A percentile compares a stretch with the other conserved stretches of the same genome.
Conservation (phyloP, 306 rosid species). For the Alnus glutinosa region DNA sequence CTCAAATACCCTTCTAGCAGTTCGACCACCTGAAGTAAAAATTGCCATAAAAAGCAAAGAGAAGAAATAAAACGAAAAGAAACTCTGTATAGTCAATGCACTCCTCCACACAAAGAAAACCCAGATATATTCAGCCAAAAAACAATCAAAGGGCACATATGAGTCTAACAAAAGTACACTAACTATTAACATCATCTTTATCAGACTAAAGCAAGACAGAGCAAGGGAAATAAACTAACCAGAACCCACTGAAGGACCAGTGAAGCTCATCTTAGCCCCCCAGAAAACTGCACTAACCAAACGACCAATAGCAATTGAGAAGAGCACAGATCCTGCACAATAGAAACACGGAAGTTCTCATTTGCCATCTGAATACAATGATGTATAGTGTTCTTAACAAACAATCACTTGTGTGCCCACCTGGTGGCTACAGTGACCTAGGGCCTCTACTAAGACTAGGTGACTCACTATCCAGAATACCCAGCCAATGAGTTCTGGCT, state of each 20-base stretch:
- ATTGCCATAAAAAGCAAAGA: constrained; percentile 14
- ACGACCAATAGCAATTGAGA: constrained; percentile 30
- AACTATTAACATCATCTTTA: background rate
- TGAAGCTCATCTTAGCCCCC: constrained; percentile 70
- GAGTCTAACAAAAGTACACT: background rate
- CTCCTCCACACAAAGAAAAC: constrained; percentile 6
- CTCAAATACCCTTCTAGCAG: constrained; percentile 66
- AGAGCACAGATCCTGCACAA: constrained; percentile 50
- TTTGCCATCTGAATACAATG: constrained; percentile 9
- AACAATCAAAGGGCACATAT: background rate
- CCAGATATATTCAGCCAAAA: background rate
- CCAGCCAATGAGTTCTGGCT: background rate
- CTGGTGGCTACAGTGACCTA: background rate
- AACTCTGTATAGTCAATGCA: background rate
- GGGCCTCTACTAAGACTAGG: constrained; percentile 5
- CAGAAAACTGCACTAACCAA: constrained; percentile 33
- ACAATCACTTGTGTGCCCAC: background rate
- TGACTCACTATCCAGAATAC: background rate
- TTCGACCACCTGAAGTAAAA: constrained; percentile 56
- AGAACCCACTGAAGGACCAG: constrained; percentile 70
- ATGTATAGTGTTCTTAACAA: background rate
- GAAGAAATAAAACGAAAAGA: constrained; percentile 13
- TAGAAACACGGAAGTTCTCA: constrained; percentile 18
- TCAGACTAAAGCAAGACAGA: background rate
- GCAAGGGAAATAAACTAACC: constrained; percentile 53